These are phyloP conservation scores for Colletotrichum camelliae DNA, from an alignment of 2,329 filamentous ascomycete species.

Conservation along the genomic window DNA sequence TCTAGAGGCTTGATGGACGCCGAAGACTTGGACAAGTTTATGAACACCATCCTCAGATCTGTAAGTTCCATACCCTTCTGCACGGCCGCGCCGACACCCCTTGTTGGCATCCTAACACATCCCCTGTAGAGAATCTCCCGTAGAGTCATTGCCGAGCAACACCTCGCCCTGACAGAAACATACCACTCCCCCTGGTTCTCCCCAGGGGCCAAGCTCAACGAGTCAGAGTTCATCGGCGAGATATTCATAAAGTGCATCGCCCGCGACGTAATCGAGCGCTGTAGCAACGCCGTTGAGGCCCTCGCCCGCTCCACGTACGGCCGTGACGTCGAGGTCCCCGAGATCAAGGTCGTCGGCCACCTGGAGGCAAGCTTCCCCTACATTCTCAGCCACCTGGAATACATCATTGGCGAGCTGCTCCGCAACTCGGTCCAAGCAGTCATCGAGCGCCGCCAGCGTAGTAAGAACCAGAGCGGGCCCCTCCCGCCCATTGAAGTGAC, in stretches of 20 bases:
- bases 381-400: constrained; percentile 94
- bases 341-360: constrained; percentile 85
- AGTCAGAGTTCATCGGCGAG: constrained; percentile 89
- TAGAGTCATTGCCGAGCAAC: constrained; percentile 96
- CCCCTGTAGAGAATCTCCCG: constrained; percentile 82
- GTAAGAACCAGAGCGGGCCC: constrained; percentile 24
- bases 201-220: constrained; percentile 74
- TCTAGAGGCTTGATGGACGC: constrained; percentile 83
- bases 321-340: constrained; percentile 72
- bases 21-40: constrained; percentile 87
- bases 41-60: constrained; percentile 91
- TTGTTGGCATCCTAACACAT: neutral
- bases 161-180: constrained; percentile 92
- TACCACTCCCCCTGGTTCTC: constrained; percentile 92
- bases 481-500: constrained; percentile 87
- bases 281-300: constrained; percentile 76
- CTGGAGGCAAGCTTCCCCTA: constrained; percentile 92
- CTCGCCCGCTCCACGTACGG: constrained; percentile 80
- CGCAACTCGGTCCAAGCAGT: constrained; percentile 95
- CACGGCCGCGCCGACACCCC: neutral
- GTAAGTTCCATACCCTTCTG: constrained; percentile 53
- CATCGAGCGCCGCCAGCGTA: constrained; percentile 71
- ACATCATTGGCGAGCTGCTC: constrained; percentile 93
- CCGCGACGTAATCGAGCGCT: constrained; percentile 84
- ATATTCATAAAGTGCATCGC: constrained; percentile 94